Base-by-base conservation (phyloP, 1,284 basidiomycete genomes). In the Pseudozyma sp. region DNA sequence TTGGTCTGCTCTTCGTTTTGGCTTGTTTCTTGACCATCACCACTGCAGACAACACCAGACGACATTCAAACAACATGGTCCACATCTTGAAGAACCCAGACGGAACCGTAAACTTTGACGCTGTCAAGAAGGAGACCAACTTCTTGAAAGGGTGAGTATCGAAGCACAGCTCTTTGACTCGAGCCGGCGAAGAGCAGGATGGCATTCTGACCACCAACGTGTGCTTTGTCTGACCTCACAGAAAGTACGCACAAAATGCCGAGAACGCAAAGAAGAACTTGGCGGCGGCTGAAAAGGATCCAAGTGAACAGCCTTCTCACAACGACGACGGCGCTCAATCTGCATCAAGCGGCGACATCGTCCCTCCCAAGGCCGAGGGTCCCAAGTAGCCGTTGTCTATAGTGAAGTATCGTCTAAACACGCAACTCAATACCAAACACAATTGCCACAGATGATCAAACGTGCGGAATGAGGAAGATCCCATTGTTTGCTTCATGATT, bases 101-200 rank as follows among this genome's bases (percentile, higher is more conserved):
- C 52, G 73, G 73, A 33, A 75, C 73, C 50, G 73, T 75, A 65
- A 75, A 75, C 62, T 48, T 75, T 45, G 73, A 75, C 19, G 58
- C 60, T 30, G 55, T 75, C 35, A 68, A 72, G 50, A 64, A 65
- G 33, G 73, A 75, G 62, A 60, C 62, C 29, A 51, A 49, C 29
- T 66, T 50, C 45, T 34, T 75, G 34, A 71, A 75, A 51, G 73
- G 46, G 73, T 75, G 62, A 68, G 73, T 66, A 37, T 14, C 40
- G n/a, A 42, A 16, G n/a, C 16, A 10, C 13, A 3, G 6, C 17
- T 10, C 14, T 14, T 34, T 2, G n/a, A 2, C 19, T 13, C 8
- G 16, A 24, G 42, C 17, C n/a, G 33, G 7, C 39, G 24, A 0
- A 5, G 8, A n/a, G 52, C 19, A 37, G 11, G 40, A 42, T n/a